phyloP scores from a whole-genome alignment of 1,139 yeast genomes.

The Hyphopichia wangnamkhiaoensis region DNA sequence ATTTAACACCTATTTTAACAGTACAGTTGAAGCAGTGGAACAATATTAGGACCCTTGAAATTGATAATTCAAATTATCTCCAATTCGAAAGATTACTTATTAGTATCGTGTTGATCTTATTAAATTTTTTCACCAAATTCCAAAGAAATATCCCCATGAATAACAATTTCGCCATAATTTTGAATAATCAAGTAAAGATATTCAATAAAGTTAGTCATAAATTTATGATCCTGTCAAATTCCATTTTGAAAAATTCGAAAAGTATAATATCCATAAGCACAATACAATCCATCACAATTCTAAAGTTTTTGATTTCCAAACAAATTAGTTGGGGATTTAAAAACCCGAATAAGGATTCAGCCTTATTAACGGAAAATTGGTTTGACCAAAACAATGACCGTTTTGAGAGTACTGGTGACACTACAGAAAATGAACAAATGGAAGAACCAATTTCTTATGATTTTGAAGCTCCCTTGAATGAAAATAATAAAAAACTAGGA shows the following conservation, averaged over 20 bases:
- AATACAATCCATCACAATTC: slow-evolving; percentile 32
- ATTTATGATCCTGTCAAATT: slow-evolving; percentile 11
- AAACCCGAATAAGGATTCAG: background rate
- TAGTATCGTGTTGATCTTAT: slow-evolving; percentile 30
- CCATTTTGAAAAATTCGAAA: slow-evolving; percentile 13
- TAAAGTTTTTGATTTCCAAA: slow-evolving; percentile 31
- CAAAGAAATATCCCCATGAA: slow-evolving; percentile 6
- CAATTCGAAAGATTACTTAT: slow-evolving; percentile 27
- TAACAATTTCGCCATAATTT: slow-evolving; percentile 14
- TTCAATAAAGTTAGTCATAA: slow-evolving; percentile 29
- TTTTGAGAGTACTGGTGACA: background rate
- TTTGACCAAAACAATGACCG: slow-evolving; percentile 1
- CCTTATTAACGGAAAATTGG: background rate
- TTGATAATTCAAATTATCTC: slow-evolving; percentile 17
- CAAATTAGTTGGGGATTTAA: slow-evolving; percentile 7
- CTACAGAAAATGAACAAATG: slow-evolving; percentile 9
- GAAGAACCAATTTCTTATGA: slow-evolving; percentile 19
- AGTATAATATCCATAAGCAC: slow-evolving; percentile 26
- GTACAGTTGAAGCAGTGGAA: slow-evolving; percentile 31
- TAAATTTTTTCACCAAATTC: slow-evolving; percentile 20
- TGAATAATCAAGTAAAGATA: slow-evolving; percentile 35
- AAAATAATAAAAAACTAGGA: background rate
- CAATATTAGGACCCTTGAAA: slow-evolving; percentile 13
- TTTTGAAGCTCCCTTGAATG: slow-evolving; percentile 8
- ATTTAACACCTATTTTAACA: slow-evolving; percentile 17